Percentiles rank a stretch among this genome's conserved stretches.
Conservation (phyloP, 2,329 filamentous ascomycete genomes). For the Aspergillus novofumigatus region DNA sequence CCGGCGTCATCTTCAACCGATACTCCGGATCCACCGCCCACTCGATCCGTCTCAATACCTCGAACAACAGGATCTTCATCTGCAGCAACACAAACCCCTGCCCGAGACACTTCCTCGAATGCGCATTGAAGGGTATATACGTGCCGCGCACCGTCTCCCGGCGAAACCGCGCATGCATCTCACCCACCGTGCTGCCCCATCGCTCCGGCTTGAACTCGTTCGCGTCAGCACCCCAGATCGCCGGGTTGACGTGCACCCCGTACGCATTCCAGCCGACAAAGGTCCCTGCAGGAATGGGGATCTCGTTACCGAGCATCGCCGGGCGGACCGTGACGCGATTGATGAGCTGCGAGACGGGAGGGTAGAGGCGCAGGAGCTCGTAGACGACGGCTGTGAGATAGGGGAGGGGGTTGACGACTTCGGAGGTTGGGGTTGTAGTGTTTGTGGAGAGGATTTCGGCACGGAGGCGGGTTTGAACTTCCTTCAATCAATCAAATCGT, state of each 20-base stretch:
- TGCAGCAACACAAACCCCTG: slow-evolving; percentile 27
- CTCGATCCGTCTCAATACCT: slow-evolving; percentile 15
- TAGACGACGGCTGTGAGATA: slow-evolving; percentile 44
- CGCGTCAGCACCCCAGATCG: slow-evolving; percentile 29
- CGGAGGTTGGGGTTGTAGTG: slow-evolving; percentile 13
- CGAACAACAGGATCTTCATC: slow-evolving; percentile 23
- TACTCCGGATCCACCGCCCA: slow-evolving; percentile 22
- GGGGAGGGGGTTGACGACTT: slow-evolving; percentile 35
- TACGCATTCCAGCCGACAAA: slow-evolving; percentile 42
- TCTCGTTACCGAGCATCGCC: slow-evolving; percentile 20
- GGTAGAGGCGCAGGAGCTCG: slow-evolving; percentile 47
- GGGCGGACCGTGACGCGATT: slow-evolving; percentile 39
- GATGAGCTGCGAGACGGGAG: slow-evolving; percentile 48
- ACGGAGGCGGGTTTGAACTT: slow-evolving; percentile 29
- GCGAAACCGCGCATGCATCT: slow-evolving; percentile 23
- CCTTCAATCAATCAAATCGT: no score
- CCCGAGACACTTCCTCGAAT: slow-evolving; percentile 26
- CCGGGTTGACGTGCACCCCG: slow-evolving; percentile 36
- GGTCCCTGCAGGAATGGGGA: slow-evolving; percentile 35
- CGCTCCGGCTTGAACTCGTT: slow-evolving; percentile 33
- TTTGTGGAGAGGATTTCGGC: slow-evolving; percentile 24
- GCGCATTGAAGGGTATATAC: slow-evolving; percentile 30
- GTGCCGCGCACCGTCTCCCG: slow-evolving; percentile 22
- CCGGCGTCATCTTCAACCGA: slow-evolving; percentile 22
- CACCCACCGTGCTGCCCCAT: slow-evolving; percentile 33